Evolutionary conservation across 73 alveolate genomes (phyloP).

Genomic region (Paramecium pentaurelia): DNA sequence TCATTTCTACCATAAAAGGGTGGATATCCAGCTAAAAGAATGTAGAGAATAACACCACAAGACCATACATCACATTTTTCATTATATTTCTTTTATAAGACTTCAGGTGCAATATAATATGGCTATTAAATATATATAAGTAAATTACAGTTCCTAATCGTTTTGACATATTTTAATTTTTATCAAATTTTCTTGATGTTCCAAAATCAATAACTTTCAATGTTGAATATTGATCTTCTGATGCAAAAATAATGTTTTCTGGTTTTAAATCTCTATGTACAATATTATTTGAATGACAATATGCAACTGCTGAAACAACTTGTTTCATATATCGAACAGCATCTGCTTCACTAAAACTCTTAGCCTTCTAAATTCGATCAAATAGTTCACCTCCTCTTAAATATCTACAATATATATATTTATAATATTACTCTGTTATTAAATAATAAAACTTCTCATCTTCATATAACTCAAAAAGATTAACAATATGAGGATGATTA

Average conservation of each 20-base stretch:
- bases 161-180: slow-evolving; percentile 74
- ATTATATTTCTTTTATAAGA: slow-evolving; percentile 65
- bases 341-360: slow-evolving; percentile 51
- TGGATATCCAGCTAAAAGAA: slow-evolving; percentile 78
- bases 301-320: slow-evolving; percentile 65
- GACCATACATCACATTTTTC: slow-evolving; percentile 93
- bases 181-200: slow-evolving; percentile 22
- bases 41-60: slow-evolving; percentile 80
- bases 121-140: not conserved
- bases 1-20: slow-evolving; percentile 76
- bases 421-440: slow-evolving; percentile 39
- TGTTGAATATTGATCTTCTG: not conserved
- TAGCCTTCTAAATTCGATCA: slow-evolving; percentile 39
- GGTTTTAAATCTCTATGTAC: slow-evolving; percentile 74
- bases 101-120: slow-evolving; percentile 89
- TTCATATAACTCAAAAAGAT: slow-evolving; percentile 27
- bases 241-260: slow-evolving; percentile 61
- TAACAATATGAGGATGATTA: slow-evolving; percentile 56
- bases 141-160: slow-evolving; percentile 82
- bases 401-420: not conserved
- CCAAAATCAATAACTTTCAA: slow-evolving; percentile 63
- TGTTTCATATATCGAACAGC: slow-evolving; percentile 59
- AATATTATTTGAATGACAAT: slow-evolving; percentile 70
- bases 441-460: slow-evolving; percentile 53
- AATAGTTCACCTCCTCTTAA: slow-evolving; percentile 66